These are phyloP conservation scores for Globisporangium sylvaticum DNA, from an alignment of 352 stramenopile genomes.

Conservation along the genomic window DNA sequence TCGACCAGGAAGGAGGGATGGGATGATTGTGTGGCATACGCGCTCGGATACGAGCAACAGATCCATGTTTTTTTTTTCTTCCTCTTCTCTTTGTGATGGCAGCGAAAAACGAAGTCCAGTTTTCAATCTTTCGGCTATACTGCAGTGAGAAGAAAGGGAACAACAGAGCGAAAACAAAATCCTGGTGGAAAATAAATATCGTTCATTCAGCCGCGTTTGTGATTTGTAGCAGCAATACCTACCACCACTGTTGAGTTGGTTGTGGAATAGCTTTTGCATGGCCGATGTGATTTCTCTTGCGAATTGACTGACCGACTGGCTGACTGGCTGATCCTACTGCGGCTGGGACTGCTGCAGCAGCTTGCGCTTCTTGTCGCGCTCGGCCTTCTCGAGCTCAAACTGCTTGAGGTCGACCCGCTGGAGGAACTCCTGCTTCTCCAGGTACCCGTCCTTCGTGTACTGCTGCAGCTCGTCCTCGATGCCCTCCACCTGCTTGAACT, in stretches of 20 bases:
- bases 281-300: background rate
- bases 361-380: constrained; percentile 74
- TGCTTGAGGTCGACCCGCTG: constrained; percentile 83
- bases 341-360: constrained; percentile 32
- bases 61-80: background rate
- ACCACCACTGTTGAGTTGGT: background rate
- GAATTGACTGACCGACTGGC: background rate
- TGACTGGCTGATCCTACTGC: background rate
- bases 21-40: background rate
- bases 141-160: background rate
- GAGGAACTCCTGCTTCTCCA: constrained; percentile 96
- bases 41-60: background rate
- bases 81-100: background rate
- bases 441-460: constrained; percentile 92
- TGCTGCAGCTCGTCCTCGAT: constrained; percentile 92
- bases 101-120: background rate
- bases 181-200: constrained; percentile 13
- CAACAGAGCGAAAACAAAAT: background rate
- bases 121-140: background rate
- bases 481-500: constrained; percentile 91
- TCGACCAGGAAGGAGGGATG: background rate
- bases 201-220: background rate
- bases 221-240: background rate
- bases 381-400: constrained; percentile 88
- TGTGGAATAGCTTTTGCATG: background rate